phyloP scores from a whole-genome alignment of 371 early-diverging fungal genomes.

The Mortierella sp. region DNA sequence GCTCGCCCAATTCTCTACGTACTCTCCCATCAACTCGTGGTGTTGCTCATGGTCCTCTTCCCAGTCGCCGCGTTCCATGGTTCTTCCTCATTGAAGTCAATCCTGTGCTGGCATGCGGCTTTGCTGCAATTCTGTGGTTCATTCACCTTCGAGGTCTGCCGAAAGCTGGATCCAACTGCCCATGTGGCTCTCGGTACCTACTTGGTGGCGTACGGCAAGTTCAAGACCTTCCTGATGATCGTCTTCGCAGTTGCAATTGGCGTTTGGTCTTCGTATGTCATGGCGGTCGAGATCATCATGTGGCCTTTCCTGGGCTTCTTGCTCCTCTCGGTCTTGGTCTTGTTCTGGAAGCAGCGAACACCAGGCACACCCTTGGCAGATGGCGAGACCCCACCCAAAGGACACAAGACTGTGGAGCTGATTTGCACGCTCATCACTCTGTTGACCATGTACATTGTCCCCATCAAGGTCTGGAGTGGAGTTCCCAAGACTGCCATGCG shows the following conservation, averaged over 20 bases:
- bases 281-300: constrained; percentile 53
- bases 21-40: constrained; percentile 46
- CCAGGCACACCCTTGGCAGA: constrained; percentile 44
- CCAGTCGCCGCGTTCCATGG: constrained; percentile 51
- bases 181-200: constrained; percentile 45
- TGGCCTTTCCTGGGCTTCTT: constrained; percentile 52
- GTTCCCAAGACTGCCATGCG: constrained; percentile 52
- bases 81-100: constrained; percentile 34
- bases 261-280: constrained; percentile 43
- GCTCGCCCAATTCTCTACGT: constrained; percentile 53
- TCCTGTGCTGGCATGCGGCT: constrained; percentile 47
- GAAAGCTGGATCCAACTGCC: constrained; percentile 51
- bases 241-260: constrained; percentile 35
- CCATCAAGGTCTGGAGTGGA: constrained; percentile 52
- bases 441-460: constrained; percentile 53
- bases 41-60: constrained; percentile 51
- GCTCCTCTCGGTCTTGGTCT: constrained; percentile 29
- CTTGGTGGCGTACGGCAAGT: constrained; percentile 48
- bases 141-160: constrained; percentile 51
- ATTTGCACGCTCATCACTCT: constrained; percentile 46
- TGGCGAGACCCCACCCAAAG: constrained; percentile 39
- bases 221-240: constrained; percentile 49
- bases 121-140: constrained; percentile 47
- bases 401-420: constrained; percentile 46
- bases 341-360: constrained; percentile 38